A percentile compares a stretch with the other conserved stretches of the same genome.
Conservation (phyloP, 768 basidiomycete species). For the Mrakia gelida region DNA sequence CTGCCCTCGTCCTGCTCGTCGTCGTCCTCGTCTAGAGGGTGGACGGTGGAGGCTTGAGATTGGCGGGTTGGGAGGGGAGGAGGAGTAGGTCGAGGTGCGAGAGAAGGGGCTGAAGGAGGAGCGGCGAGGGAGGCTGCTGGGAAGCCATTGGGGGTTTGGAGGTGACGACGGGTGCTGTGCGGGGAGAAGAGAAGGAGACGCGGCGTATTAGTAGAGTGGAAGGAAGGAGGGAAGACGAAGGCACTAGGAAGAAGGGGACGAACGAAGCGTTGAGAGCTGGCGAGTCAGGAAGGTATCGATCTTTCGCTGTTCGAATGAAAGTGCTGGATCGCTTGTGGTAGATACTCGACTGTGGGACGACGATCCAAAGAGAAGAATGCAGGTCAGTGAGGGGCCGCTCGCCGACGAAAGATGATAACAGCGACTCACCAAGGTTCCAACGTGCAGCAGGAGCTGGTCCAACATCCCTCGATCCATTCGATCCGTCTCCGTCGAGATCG, state of each 20-base stretch:
- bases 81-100: neutral
- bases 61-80: constrained; percentile 31
- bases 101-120: constrained; percentile 29
- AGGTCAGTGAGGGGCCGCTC: neutral
- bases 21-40: constrained; percentile 17
- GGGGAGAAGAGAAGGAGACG: too few species aligned
- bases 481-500: constrained; percentile 97
- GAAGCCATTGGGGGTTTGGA: constrained; percentile 25
- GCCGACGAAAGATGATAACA: neutral
- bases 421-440: constrained; percentile 41
- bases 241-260: constrained; percentile 14
- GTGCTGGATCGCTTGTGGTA: constrained; percentile 83
- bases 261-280: constrained; percentile 74
- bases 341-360: constrained; percentile 61
- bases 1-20: constrained; percentile 12
- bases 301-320: constrained; percentile 84
- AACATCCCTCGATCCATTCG: constrained; percentile 94
- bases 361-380: constrained; percentile 56
- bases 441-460: constrained; percentile 89
- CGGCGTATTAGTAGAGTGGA: too few species aligned
- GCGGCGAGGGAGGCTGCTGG: constrained; percentile 8
- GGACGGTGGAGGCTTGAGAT: neutral
- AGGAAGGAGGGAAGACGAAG: constrained; percentile 15
- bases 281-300: constrained; percentile 76
- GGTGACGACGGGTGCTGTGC: constrained; percentile 47